Evolutionary conservation across 106 monocot genomes (phyloP).

Genomic region (Dendrobium nobile): DNA sequence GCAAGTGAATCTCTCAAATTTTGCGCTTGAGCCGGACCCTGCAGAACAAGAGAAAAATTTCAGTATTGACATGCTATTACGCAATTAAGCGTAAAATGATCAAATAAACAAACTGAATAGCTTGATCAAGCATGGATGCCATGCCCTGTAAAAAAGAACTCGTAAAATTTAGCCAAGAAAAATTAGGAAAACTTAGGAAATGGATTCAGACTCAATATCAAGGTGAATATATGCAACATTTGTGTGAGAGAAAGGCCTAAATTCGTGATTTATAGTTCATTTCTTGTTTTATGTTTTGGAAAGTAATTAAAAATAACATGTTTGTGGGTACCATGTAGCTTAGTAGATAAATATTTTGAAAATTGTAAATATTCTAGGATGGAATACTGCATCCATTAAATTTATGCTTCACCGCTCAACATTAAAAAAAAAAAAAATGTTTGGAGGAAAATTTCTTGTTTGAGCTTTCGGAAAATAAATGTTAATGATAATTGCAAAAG

Average conservation of each 20-base stretch:
- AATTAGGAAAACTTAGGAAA: not conserved
- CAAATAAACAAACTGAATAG: not conserved
- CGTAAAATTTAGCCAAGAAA: not conserved
- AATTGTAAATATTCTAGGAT: no score
- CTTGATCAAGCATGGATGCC: not conserved
- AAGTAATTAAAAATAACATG: not conserved
- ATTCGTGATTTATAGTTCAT: not conserved
- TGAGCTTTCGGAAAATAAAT: not conserved
- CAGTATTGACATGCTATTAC: not conserved
- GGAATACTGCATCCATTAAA: no score
- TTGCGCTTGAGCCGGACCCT: slow-evolving; percentile 17
- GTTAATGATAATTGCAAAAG: not conserved
- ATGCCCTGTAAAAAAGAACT: not conserved
- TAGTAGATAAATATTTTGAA: no score
- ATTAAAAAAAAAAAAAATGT: not conserved
- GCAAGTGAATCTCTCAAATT: slow-evolving; percentile 14
- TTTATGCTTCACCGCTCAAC: no score
- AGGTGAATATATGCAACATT: not conserved
- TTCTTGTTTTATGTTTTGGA: not conserved
- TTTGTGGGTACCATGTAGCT: no score
- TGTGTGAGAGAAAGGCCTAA: not conserved
- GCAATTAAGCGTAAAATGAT: not conserved
- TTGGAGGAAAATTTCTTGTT: not conserved
- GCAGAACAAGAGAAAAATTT: not conserved
- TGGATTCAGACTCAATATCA: not conserved